Conservation (phyloP, 345 rosid genomes). For the Melaleuca alternifolia region DNA sequence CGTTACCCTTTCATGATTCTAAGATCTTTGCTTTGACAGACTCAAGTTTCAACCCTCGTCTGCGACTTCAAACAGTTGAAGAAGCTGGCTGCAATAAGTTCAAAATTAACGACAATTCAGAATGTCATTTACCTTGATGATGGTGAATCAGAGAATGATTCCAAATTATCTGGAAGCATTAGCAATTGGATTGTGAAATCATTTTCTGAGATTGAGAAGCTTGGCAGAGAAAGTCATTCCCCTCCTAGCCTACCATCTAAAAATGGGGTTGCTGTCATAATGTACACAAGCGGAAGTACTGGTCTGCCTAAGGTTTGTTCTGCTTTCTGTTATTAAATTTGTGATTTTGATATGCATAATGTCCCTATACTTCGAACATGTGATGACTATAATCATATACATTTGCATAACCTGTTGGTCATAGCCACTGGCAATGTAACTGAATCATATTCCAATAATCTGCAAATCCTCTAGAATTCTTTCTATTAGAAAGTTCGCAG, state of each 20-base stretch:
- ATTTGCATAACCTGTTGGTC: not conserved
- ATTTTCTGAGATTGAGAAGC: slow-evolving; percentile 65
- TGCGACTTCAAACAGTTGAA: slow-evolving; percentile 70
- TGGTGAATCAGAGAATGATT: slow-evolving; percentile 27
- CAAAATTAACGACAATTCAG: slow-evolving; percentile 41
- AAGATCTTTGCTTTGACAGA: slow-evolving; percentile 38
- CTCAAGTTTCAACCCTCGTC: slow-evolving; percentile 67
- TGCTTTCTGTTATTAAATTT: not conserved
- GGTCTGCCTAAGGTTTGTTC: slow-evolving; percentile 79
- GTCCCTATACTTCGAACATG: not conserved
- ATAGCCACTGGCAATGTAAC: not conserved
- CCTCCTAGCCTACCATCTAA: slow-evolving; percentile 58
- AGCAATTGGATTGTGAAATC: slow-evolving; percentile 50
- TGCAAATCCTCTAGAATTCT: not conserved
- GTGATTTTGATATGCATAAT: not conserved
- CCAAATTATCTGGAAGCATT: slow-evolving; percentile 15
- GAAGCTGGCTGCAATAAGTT: slow-evolving; percentile 48
- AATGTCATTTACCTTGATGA: slow-evolving; percentile 75
- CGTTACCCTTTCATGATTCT: not conserved
- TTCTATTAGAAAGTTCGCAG: not conserved
- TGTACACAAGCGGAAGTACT: slow-evolving; percentile 97
- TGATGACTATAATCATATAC: not conserved
- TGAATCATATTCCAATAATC: not conserved
- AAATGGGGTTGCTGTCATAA: slow-evolving; percentile 59
- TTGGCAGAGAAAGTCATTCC: slow-evolving; percentile 45